These are phyloP conservation scores for Scutellaria barbata DNA, from an alignment of 257 asterid species.

Conservation along the genomic window DNA sequence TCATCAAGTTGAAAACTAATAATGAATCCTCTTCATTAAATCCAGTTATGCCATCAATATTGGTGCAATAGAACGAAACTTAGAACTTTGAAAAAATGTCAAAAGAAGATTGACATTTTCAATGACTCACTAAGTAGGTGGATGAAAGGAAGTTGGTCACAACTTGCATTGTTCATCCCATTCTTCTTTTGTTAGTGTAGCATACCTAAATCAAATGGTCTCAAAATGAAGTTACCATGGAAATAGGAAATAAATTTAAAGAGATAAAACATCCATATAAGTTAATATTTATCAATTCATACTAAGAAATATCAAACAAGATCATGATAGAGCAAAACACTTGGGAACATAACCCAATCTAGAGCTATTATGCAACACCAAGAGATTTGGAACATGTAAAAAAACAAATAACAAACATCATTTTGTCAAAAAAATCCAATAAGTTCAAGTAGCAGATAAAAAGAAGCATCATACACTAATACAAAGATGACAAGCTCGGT, in stretches of 20 bases:
- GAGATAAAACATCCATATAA: background rate
- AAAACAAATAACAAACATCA: background rate
- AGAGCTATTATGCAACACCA: background rate
- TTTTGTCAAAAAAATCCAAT: background rate
- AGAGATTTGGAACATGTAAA: background rate
- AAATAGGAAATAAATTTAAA: conserved; percentile 8
- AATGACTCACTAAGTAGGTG: conserved; percentile 77
- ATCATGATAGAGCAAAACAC: background rate
- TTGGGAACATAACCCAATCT: background rate
- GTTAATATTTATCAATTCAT: background rate
- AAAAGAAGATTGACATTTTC: conserved; percentile 11
- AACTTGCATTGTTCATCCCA: conserved; percentile 96
- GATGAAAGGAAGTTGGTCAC: conserved; percentile 98
- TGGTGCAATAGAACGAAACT: conserved; percentile 54
- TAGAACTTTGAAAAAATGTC: conserved; percentile 8
- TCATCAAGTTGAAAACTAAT: conserved; percentile 67
- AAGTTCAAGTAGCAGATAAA: background rate
- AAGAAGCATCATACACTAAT: background rate
- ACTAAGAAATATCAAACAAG: background rate
- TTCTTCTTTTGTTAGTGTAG: conserved; percentile 85
- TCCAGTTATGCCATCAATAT: conserved; percentile 88
- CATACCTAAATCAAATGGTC: conserved; percentile 57
- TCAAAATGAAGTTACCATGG: conserved; percentile 11
- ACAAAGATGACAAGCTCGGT: background rate
- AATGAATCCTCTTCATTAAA: conserved; percentile 71